Percentiles rank a stretch among this genome's conserved stretches.
Evolutionary conservation across 495 filamentous ascomycete species (phyloP).

Genomic region (Chaetomidium leptoderma): DNA sequence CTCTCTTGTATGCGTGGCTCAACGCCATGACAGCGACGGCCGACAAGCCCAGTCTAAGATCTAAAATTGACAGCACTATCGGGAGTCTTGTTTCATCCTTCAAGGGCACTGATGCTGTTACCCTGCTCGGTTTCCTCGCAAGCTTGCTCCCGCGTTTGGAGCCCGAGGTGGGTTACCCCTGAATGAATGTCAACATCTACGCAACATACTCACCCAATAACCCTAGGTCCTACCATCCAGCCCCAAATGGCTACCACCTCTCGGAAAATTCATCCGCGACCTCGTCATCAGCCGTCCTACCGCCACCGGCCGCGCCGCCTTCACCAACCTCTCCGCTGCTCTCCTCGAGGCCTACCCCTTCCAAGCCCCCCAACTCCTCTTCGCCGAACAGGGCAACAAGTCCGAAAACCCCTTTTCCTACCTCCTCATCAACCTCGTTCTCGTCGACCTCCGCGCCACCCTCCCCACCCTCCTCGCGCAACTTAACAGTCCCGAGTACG

Average conservation of each 20-base stretch:
- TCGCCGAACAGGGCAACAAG: slow-evolving; percentile 28
- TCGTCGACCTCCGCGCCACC: slow-evolving; percentile 59
- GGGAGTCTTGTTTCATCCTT: slow-evolving; percentile 44
- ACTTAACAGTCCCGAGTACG: slow-evolving; percentile 49
- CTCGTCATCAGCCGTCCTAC: slow-evolving; percentile 47
- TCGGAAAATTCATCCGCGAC: slow-evolving; percentile 39
- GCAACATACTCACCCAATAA: not conserved
- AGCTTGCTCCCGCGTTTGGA: slow-evolving; percentile 41
- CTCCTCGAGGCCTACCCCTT: slow-evolving; percentile 51
- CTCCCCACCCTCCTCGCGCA: slow-evolving; percentile 56
- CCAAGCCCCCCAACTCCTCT: slow-evolving; percentile 44
- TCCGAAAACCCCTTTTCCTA: slow-evolving; percentile 51
- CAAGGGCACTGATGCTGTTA: slow-evolving; percentile 48
- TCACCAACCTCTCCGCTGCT: slow-evolving; percentile 48
- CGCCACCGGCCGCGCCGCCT: slow-evolving; percentile 43
- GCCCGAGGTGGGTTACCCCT: slow-evolving; percentile 33
- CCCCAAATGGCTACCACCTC: slow-evolving; percentile 43
- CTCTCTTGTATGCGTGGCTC: slow-evolving; percentile 51
- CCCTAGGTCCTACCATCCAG: slow-evolving; percentile 27
- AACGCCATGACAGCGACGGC: slow-evolving; percentile 30
- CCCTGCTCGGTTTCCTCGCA: slow-evolving; percentile 46
- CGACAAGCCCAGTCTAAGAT: slow-evolving; percentile 26
- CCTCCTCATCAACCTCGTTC: slow-evolving; percentile 55
- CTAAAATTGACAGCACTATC: slow-evolving; percentile 45
- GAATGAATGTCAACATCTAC: not conserved